Percentiles rank a stretch among this genome's conserved stretches.
Conservation (phyloP, 768 basidiomycete genomes). For the Chalciporus chontae region DNA sequence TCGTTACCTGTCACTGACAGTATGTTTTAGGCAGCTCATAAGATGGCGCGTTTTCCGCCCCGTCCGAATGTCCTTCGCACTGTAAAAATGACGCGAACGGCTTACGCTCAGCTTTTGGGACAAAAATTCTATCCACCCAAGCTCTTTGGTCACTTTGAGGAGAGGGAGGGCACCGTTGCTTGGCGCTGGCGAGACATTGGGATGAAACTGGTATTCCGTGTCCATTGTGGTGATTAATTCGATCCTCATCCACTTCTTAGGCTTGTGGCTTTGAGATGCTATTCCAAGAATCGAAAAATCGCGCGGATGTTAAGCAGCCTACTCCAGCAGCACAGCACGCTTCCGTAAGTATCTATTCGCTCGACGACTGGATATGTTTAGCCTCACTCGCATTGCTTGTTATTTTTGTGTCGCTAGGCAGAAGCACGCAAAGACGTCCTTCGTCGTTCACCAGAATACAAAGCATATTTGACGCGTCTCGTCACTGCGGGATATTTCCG, state of each 20-base stretch:
- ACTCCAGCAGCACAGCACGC: conserved; percentile 37
- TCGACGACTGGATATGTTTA: not conserved
- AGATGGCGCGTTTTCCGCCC: conserved; percentile 89
- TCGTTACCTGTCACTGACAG: conserved; percentile 2
- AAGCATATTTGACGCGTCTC: conserved; percentile 67
- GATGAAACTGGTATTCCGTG: conserved; percentile 78
- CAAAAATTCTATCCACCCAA: conserved; percentile 93
- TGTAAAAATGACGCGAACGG: conserved; percentile 81
- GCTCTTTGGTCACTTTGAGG: conserved; percentile 74
- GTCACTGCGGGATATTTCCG: conserved; percentile 70
- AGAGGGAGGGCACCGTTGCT: conserved; percentile 58
- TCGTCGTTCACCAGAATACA: conserved; percentile 63
- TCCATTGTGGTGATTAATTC: not conserved
- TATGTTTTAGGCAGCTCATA: conserved; percentile 69
- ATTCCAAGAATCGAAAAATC: conserved; percentile 77
- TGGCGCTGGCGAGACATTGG: conserved; percentile 83
- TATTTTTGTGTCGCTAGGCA: conserved; percentile 34
- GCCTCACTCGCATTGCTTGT: not conserved
- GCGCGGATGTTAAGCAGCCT: conserved; percentile 36
- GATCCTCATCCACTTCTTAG: conserved; percentile 34
- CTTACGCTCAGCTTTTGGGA: conserved; percentile 89
- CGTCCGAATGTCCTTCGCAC: conserved; percentile 54
- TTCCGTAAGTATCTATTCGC: conserved; percentile 40
- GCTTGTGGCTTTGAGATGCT: conserved; percentile 97
- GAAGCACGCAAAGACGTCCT: conserved; percentile 67